Evolutionary conservation across 2,329 filamentous ascomycete species (phyloP).

Genomic region (Xylaria sp.): DNA sequence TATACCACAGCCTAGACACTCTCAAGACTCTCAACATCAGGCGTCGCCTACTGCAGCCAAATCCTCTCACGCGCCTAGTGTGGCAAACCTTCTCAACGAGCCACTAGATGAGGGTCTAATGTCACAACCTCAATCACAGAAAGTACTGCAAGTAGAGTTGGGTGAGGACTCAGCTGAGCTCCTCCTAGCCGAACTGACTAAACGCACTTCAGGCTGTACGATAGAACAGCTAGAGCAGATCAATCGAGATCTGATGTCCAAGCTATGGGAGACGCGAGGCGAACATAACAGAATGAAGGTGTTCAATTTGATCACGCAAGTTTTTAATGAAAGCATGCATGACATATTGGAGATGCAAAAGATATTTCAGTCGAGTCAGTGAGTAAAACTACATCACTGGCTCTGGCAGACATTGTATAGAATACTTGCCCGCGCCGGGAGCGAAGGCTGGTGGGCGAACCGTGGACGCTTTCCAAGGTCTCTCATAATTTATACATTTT

Average conservation of each 20-base stretch:
- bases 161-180: conserved; percentile 62
- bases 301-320: conserved; percentile 68
- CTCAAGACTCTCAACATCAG: conserved; percentile 41
- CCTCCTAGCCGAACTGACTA: conserved; percentile 72
- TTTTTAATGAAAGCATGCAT: conserved; percentile 79
- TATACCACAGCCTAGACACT: conserved; percentile 52
- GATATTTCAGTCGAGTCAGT: conserved; percentile 58
- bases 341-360: conserved; percentile 72
- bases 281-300: conserved; percentile 88
- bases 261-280: conserved; percentile 81
- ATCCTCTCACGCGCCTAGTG: conserved; percentile 50
- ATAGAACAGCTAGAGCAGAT: conserved; percentile 97
- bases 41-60: conserved; percentile 54
- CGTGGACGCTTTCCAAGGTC: background rate
- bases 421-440: background rate
- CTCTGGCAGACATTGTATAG: background rate
- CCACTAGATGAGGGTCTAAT: conserved; percentile 51
- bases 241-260: conserved; percentile 89
- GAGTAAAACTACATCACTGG: background rate
- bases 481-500: conserved; percentile 8
- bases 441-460: conserved; percentile 13
- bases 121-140: conserved; percentile 52
- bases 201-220: conserved; percentile 78
- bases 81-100: conserved; percentile 57
- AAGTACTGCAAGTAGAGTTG: conserved; percentile 58